Conservation (phyloP, 1,284 basidiomycete species). For the Phellinidium pouzarii region DNA sequence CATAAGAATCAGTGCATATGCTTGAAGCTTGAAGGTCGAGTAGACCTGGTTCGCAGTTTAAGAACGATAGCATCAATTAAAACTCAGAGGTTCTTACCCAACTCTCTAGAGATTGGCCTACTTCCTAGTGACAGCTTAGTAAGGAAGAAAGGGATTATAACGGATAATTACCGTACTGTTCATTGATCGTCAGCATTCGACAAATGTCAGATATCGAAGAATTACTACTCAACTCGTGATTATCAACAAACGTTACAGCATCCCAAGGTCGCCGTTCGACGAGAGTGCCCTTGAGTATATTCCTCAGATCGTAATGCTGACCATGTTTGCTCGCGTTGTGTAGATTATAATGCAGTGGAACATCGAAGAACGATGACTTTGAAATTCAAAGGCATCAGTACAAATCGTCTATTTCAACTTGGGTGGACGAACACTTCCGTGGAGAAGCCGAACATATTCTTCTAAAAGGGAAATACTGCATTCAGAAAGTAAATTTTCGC, state of each 20-base stretch:
- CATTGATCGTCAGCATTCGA: neutral
- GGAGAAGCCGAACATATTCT: conserved; percentile 48
- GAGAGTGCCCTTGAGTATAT: conserved; percentile 52
- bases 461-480: conserved; percentile 5
- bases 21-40: conserved; percentile 65
- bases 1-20: conserved; percentile 84
- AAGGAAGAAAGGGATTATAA: neutral
- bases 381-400: neutral
- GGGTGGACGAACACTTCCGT: conserved; percentile 49
- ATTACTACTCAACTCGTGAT: conserved; percentile 59
- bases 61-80: neutral
- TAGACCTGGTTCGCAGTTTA: conserved; percentile 44
- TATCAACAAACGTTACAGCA: conserved; percentile 78
- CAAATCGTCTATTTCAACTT: too few species aligned
- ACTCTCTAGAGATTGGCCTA: conserved; percentile 69
- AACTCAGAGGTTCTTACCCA: conserved; percentile 46
- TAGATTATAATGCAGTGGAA: conserved; percentile 70
- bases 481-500: conserved; percentile 4
- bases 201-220: conserved; percentile 4
- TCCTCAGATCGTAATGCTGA: conserved; percentile 58
- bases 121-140: conserved; percentile 39
- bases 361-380: conserved; percentile 74
- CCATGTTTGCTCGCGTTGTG: conserved; percentile 54
- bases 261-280: conserved; percentile 54
- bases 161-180: conserved; percentile 44